Conservation (phyloP, 2,329 filamentous ascomycete genomes). For the Colletotrichum sublineola region DNA sequence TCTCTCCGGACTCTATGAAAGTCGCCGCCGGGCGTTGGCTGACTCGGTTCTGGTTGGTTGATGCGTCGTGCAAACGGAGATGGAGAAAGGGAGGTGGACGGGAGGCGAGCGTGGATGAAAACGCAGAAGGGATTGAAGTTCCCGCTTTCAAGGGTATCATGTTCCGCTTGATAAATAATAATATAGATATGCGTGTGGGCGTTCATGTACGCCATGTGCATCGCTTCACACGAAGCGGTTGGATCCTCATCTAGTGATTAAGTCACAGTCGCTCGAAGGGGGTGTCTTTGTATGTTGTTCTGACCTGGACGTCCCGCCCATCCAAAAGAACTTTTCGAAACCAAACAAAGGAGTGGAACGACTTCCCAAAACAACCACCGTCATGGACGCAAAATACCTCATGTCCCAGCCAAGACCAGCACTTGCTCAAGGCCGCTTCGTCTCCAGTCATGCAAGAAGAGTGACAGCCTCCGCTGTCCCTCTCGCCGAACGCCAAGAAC, state of each 20-base stretch:
- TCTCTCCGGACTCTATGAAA: not conserved
- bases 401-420: slow-evolving; percentile 31
- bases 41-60: not conserved
- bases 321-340: not conserved
- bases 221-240: not conserved
- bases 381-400: not conserved
- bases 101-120: not conserved
- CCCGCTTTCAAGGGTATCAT: not conserved
- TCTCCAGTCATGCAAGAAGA: slow-evolving; percentile 2
- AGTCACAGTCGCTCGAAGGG: not conserved
- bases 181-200: not conserved
- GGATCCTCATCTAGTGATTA: not conserved
- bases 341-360: not conserved
- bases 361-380: not conserved
- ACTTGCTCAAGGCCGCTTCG: slow-evolving; percentile 36
- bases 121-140: not conserved
- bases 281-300: not conserved
- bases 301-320: not conserved
- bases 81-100: no score
- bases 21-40: not conserved
- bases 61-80: not conserved
- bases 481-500: slow-evolving; percentile 19
- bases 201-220: not conserved
- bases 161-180: not conserved
- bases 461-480: not conserved